Evolutionary conservation across 108 stramenopile genomes (phyloP).

Genomic region (Schizochytrium sp.): DNA sequence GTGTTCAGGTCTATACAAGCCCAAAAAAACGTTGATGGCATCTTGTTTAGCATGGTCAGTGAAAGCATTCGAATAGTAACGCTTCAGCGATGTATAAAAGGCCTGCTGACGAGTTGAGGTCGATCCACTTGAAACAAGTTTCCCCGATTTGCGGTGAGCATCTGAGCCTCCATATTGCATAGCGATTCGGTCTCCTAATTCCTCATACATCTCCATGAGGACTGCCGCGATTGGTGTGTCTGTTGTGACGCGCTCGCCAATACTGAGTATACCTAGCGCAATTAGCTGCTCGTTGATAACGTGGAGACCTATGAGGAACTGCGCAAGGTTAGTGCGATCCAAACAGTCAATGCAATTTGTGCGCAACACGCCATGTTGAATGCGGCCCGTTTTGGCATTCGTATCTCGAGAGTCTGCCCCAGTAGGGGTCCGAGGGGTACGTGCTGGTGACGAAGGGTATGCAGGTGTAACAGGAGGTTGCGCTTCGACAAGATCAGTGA

Average conservation of each 20-base stretch:
- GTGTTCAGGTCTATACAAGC: constrained; percentile 73
- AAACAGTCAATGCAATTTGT: constrained; percentile 98
- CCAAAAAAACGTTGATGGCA: constrained; percentile 97
- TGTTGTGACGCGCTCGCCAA: neutral
- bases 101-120: constrained; percentile 71
- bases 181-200: constrained; percentile 94
- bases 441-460: neutral
- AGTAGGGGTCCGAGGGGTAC: neutral
- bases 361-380: constrained; percentile 90
- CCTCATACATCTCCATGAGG: constrained; percentile 96
- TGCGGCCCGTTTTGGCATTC: neutral
- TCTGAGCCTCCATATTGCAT: constrained; percentile 99
- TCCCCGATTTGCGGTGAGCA: constrained; percentile 92
- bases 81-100: constrained; percentile 90
- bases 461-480: neutral
- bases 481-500: neutral
- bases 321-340: constrained; percentile 98
- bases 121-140: constrained; percentile 56
- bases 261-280: constrained; percentile 89
- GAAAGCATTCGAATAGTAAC: constrained; percentile 97
- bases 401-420: neutral
- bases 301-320: constrained; percentile 92
- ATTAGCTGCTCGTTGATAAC: constrained; percentile 91
- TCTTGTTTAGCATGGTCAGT: constrained; percentile 96
- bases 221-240: constrained; percentile 82